Evolutionary conservation across 2,329 filamentous ascomycete species (phyloP).

Genomic region (Aquanectria penicillioides): DNA sequence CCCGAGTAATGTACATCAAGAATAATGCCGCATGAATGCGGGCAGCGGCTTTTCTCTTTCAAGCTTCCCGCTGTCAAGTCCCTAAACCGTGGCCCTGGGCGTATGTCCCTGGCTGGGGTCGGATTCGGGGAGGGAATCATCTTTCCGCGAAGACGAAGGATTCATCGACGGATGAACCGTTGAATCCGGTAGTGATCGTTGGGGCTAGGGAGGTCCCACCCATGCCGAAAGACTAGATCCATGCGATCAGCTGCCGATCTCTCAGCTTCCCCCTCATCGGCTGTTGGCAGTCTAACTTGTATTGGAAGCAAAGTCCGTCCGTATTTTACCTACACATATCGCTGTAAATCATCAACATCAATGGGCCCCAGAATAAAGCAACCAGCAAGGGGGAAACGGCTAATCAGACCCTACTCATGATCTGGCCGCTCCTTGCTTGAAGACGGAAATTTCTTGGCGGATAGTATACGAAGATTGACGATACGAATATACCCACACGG

Average conservation of each 20-base stretch:
- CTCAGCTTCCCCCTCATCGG: background rate
- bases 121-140: background rate
- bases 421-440: no score
- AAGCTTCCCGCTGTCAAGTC: background rate
- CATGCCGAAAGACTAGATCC: background rate
- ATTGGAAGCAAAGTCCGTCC: background rate
- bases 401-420: no score
- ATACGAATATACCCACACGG: no score
- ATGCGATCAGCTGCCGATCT: constrained; percentile 8
- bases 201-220: background rate
- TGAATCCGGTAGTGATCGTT: background rate
- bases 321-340: background rate
- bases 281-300: background rate
- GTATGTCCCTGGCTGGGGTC: background rate
- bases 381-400: no score
- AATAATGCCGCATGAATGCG: constrained; percentile 10
- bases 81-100: background rate
- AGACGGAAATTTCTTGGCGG: no score
- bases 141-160: background rate
- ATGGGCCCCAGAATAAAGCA: no score
- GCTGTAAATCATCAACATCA: no score
- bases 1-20: no score
- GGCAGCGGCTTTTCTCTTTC: background rate
- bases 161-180: background rate
- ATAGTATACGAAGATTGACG: no score